Base-by-base conservation (phyloP, 345 rosid genomes). In the Triadica sebifera region DNA sequence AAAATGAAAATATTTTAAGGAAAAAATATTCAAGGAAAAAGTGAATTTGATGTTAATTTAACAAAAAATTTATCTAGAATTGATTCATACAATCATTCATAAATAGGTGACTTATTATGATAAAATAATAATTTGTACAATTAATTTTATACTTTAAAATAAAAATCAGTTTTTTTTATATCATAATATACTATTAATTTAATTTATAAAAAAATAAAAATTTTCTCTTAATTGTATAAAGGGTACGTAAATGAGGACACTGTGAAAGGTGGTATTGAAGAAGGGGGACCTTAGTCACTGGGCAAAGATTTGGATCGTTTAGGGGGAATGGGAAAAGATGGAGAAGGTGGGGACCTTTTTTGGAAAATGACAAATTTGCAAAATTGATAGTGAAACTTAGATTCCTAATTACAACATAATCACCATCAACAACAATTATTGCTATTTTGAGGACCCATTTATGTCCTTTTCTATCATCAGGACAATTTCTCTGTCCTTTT, bases 371-470 rank as follows among this genome's bases (percentile, higher is more conserved):
- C 68, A 29, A 2, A 29, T 1, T 29, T 29, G 4, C 1, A 1
- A 8, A 25, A n/a, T 20, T 67, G 86, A 81, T 11, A 71, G 52
- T 8, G 79, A 71, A 68, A 73, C 9, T 73, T 10, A 52, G 78
- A 81, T 67, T 76, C 76, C 55, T 41, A 38, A n/a, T 74, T 37
- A 10, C 80, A 47, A 51, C 71, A 72, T 65, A 52, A 79, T 61
- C 73, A 80, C 19, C 69, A 65, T 39, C 67, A 74, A 15, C 8
- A 12, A 53, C 80, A 79, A 83, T 85, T 74, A 85, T 83, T 83
- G 81, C 45, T 6, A 17, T 22, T 71, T 20, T 34, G 55, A 52
- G 83, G 84, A 72, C 86, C 86, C 85, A 74, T 65, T 9, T 47
- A 6, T 20, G 75, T 78, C 71, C 45, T 13, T 58, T 38, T 67